phyloP scores from a whole-genome alignment of 2,329 filamentous ascomycete species.

The Beauveria brongniartii region DNA sequence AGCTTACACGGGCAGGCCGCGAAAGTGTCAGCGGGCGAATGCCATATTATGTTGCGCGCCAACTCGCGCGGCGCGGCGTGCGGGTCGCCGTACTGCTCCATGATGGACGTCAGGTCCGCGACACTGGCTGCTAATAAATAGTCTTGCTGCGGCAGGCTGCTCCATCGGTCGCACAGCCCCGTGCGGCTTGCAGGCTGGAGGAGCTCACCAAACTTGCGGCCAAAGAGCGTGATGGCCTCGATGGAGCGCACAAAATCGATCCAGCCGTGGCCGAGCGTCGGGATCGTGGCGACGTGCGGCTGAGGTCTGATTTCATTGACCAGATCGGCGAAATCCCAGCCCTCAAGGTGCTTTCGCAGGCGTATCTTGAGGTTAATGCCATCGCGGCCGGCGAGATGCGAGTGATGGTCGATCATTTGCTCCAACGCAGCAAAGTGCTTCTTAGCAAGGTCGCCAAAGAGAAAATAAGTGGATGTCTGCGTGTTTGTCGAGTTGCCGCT shows the following conservation, averaged over 20 bases:
- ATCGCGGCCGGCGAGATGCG: constrained; percentile 5
- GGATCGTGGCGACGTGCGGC: constrained; percentile 16
- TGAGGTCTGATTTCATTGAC: constrained; percentile 12
- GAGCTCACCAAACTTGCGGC: constrained; percentile 17
- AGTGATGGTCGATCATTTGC: constrained; percentile 20
- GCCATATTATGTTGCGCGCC: not conserved
- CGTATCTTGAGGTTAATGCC: constrained; percentile 10
- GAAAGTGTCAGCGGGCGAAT: not conserved
- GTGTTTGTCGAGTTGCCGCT: not conserved
- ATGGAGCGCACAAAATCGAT: constrained; percentile 18
- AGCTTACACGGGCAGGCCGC: not conserved
- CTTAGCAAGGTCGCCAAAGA: constrained; percentile 14
- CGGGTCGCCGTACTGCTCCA: not conserved
- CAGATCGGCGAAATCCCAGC: constrained; percentile 23
- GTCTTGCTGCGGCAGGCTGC: not conserved
- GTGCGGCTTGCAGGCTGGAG: constrained; percentile 8
- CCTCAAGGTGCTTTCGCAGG: constrained; percentile 19
- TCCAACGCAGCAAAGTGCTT: constrained; percentile 16
- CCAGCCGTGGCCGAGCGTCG: constrained; percentile 14
- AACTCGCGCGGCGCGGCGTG: not conserved
- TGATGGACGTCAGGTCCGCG: not conserved
- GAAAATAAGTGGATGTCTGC: constrained; percentile 5
- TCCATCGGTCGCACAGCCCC: not conserved
- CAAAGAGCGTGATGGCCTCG: constrained; percentile 17
- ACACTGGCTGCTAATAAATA: not conserved